These are phyloP conservation scores for Cyclospora cayetanensis DNA, from an alignment of 169 alveolate genomes.

Conservation along the genomic window DNA sequence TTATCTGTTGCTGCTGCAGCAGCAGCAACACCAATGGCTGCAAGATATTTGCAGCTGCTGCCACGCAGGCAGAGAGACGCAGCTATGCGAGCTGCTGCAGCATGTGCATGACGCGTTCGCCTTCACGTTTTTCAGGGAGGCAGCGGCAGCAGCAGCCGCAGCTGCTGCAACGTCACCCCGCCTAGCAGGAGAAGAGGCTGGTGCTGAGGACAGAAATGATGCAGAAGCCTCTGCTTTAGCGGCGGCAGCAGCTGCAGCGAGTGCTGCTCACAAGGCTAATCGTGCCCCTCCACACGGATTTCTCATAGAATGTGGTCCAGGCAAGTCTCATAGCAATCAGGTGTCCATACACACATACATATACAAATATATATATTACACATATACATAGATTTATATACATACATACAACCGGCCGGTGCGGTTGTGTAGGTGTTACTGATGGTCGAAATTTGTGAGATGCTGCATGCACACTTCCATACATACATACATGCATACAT, in stretches of 20 bases:
- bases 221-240: not conserved
- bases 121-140: slow-evolving; percentile 43
- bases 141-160: slow-evolving; percentile 51
- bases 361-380: too few relatives aligned
- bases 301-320: slow-evolving; percentile 51
- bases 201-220: not conserved
- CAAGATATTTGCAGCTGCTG: slow-evolving; percentile 37
- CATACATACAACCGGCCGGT: too few relatives aligned
- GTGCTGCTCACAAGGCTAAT: not conserved
- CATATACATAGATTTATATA: too few relatives aligned
- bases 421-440: too few relatives aligned
- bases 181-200: not conserved
- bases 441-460: too few relatives aligned
- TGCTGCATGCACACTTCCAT: too few relatives aligned
- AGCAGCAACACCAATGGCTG: slow-evolving; percentile 45
- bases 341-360: too few relatives aligned
- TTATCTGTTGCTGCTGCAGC: slow-evolving; percentile 42
- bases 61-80: slow-evolving; percentile 45
- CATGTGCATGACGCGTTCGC: slow-evolving; percentile 32
- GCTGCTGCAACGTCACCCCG: not conserved
- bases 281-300: slow-evolving; percentile 43
- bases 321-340: slow-evolving; percentile 10
- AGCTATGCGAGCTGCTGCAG: slow-evolving; percentile 34
- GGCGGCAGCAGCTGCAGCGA: slow-evolving; percentile 37
- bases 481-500: too few relatives aligned